These are phyloP conservation scores for Stemphylium lycopersici DNA, from an alignment of 2,329 filamentous ascomycete genomes.

Conservation along the genomic window DNA sequence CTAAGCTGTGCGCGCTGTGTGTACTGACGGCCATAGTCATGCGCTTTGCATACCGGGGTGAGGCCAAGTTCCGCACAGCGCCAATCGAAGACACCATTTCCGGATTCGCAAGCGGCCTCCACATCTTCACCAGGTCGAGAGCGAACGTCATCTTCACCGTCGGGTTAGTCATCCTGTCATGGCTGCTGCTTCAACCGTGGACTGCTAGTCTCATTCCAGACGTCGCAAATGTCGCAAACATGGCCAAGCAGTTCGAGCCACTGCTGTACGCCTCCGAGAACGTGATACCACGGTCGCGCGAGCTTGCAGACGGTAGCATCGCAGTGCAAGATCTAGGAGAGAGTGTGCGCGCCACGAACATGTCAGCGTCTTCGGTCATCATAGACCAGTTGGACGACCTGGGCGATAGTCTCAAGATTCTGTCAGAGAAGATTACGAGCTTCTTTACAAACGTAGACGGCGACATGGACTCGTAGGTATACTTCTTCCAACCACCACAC, in stretches of 20 bases:
- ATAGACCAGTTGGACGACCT: constrained; percentile 84
- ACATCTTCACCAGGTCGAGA: constrained; percentile 71
- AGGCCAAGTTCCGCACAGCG: constrained; percentile 85
- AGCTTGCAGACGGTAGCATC: constrained; percentile 87
- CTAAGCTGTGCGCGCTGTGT: constrained; percentile 8
- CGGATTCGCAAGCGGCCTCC: constrained; percentile 66
- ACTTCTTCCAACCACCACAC: background rate
- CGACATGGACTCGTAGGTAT: constrained; percentile 78
- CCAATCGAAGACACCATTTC: constrained; percentile 76
- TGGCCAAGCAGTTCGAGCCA: constrained; percentile 91
- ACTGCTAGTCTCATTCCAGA: constrained; percentile 74
- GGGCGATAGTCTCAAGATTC: constrained; percentile 81
- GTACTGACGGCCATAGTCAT: constrained; percentile 66
- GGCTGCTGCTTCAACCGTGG: constrained; percentile 71
- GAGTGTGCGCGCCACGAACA: constrained; percentile 85
- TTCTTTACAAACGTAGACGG: constrained; percentile 95
- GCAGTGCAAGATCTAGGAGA: constrained; percentile 95
- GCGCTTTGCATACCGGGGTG: constrained; percentile 83
- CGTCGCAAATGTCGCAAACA: constrained; percentile 85
- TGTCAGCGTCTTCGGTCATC: constrained; percentile 87
- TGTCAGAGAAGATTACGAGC: constrained; percentile 83
- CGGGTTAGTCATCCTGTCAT: constrained; percentile 66
- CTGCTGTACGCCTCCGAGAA: constrained; percentile 94
- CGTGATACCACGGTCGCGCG: constrained; percentile 82
- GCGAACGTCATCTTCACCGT: constrained; percentile 68